Conservation (phyloP, 257 asterid genomes). For the Galeopsis tetrahit region DNA sequence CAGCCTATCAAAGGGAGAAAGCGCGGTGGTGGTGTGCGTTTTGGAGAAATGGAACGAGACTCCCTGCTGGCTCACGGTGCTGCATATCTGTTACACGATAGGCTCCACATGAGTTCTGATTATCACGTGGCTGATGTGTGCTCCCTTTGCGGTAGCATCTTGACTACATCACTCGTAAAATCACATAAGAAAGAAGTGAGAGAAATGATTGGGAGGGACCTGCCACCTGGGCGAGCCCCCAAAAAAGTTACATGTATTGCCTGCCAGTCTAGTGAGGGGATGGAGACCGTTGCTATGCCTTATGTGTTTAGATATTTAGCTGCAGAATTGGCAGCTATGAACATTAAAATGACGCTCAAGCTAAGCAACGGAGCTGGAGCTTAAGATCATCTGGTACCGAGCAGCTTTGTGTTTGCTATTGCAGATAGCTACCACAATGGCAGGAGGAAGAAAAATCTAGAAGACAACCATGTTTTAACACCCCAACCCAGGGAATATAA, state of each 20-base stretch:
- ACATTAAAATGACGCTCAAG: slow-evolving; percentile 77
- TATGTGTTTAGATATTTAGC: slow-evolving; percentile 90
- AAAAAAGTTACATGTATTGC: slow-evolving; percentile 71
- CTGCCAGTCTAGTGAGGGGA: slow-evolving; percentile 79
- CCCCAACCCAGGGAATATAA: background rate
- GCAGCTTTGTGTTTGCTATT: background rate
- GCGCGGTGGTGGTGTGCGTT: slow-evolving; percentile 96
- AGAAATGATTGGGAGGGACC: slow-evolving; percentile 45
- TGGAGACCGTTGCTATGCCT: slow-evolving; percentile 99
- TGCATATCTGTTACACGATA: slow-evolving; percentile 86
- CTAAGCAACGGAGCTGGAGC: slow-evolving; percentile 63
- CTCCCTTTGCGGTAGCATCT: slow-evolving; percentile 83
- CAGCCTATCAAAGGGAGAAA: slow-evolving; percentile 98
- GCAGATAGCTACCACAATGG: too few species aligned
- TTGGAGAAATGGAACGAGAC: slow-evolving; percentile 99
- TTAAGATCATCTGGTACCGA: slow-evolving; percentile 16
- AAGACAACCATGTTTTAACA: too few species aligned
- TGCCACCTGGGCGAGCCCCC: slow-evolving; percentile 62
- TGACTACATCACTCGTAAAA: slow-evolving; percentile 68
- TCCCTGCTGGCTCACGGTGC: slow-evolving; percentile 98
- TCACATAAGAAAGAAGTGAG: slow-evolving; percentile 51
- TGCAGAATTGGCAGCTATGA: slow-evolving; percentile 95
- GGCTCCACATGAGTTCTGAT: slow-evolving; percentile 93
- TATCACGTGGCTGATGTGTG: slow-evolving; percentile 92
- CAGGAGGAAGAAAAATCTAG: background rate